Evolutionary conservation across 106 monocot genomes (phyloP).

Genomic region (Amphibolis antarctica): DNA sequence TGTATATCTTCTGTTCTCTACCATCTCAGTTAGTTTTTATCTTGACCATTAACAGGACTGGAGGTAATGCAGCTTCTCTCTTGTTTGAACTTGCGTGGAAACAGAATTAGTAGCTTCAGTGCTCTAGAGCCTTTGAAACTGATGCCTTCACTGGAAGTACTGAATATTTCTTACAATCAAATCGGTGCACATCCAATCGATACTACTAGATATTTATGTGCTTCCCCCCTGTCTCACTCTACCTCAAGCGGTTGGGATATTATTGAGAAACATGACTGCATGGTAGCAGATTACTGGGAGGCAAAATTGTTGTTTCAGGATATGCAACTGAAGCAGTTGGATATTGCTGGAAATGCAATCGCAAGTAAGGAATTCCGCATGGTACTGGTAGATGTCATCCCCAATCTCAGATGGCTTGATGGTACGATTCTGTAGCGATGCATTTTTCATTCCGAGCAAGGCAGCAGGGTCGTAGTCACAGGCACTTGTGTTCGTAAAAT

Average conservation of each 20-base stretch:
- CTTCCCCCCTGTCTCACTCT: constrained; percentile 65
- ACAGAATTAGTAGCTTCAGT: constrained; percentile 56
- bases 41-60: constrained; percentile 33
- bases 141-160: constrained; percentile 37
- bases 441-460: no score
- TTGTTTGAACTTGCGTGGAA: constrained; percentile 61
- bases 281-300: constrained; percentile 45
- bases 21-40: not conserved
- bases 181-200: constrained; percentile 68
- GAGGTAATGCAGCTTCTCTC: constrained; percentile 77
- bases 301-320: constrained; percentile 48
- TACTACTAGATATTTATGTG: constrained; percentile 53
- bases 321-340: constrained; percentile 44
- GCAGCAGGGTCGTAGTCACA: no score
- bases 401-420: constrained; percentile 58
- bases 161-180: constrained; percentile 73
- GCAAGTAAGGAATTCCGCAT: constrained; percentile 28
- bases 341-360: constrained; percentile 44
- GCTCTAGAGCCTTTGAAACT: constrained; percentile 63
- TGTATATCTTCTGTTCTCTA: constrained; percentile 1
- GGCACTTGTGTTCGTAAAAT: no score
- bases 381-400: constrained; percentile 37
- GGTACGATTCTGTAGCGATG: constrained; percentile 8
- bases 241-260: constrained; percentile 1
- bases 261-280: constrained; percentile 12